phyloP scores from a whole-genome alignment of 768 basidiomycete genomes.

The Agaricus sinodeliciosus region DNA sequence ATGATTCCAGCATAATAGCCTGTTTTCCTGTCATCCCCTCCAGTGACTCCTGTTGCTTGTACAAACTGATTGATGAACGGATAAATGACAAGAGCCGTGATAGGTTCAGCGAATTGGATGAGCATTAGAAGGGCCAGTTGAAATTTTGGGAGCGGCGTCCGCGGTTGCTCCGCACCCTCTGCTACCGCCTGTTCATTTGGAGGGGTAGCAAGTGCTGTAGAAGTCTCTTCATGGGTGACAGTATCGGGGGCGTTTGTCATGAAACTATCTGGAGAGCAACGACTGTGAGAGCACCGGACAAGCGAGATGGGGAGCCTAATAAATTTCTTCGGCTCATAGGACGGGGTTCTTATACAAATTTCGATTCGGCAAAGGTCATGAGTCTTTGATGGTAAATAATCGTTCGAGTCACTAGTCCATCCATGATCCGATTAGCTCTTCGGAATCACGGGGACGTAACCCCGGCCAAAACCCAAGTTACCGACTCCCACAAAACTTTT shows the following conservation, averaged over 20 bases:
- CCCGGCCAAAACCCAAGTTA: too few relatives aligned
- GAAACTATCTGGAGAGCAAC: not conserved
- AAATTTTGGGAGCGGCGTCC: constrained; percentile 33
- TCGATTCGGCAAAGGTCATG: too few relatives aligned
- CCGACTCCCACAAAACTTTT: too few relatives aligned
- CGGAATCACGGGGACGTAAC: too few relatives aligned
- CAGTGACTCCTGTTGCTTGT: constrained; percentile 35
- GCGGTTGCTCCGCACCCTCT: constrained; percentile 7
- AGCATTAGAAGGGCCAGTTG: constrained; percentile 32
- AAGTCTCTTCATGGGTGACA: not conserved
- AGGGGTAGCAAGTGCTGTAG: not conserved
- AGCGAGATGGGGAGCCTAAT: too few relatives aligned
- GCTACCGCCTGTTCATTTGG: not conserved
- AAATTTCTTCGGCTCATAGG: too few relatives aligned
- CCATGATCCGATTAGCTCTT: too few relatives aligned
- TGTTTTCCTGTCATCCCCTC: constrained; percentile 36
- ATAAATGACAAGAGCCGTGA: constrained; percentile 37
- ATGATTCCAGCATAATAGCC: constrained; percentile 46
- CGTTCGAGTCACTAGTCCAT: too few relatives aligned
- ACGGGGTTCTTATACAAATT: too few relatives aligned
- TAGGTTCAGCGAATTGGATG: constrained; percentile 37
- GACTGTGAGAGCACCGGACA: not conserved
- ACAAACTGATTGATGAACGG: constrained; percentile 42
- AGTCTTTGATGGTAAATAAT: too few relatives aligned
- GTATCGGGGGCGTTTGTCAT: not conserved